Evolutionary conservation across 306 rosid species (phyloP).

Genomic region (Casuarina cunninghamiana): DNA sequence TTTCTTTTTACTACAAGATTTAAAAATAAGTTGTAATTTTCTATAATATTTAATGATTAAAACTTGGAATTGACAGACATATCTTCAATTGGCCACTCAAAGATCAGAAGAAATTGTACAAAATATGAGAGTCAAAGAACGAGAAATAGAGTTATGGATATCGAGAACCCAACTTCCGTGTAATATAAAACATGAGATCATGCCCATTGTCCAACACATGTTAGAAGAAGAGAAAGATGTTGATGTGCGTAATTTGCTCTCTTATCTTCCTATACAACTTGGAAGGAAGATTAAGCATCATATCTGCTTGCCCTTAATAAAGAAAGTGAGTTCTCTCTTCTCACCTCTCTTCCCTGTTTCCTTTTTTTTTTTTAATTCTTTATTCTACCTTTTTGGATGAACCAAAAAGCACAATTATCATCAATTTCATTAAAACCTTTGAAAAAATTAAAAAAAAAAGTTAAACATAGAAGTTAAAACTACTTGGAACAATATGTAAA

Average conservation of each 20-base stretch:
- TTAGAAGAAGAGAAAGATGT: background rate
- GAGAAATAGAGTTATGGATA: background rate
- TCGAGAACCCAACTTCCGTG: background rate
- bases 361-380: too few relatives aligned
- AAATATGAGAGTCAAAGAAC: background rate
- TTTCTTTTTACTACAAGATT: too few relatives aligned
- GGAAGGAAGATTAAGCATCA: constrained; percentile 82
- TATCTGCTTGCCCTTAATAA: constrained; percentile 81
- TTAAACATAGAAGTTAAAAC: too few relatives aligned
- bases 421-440: too few relatives aligned
- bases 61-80: background rate
- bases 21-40: too few relatives aligned
- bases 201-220: background rate
- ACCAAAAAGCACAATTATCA: too few relatives aligned
- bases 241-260: background rate
- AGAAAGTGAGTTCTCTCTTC: constrained; percentile 52
- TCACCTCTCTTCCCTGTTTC: background rate
- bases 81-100: background rate
- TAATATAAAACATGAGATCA: background rate
- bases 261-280: constrained; percentile 19
- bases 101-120: background rate
- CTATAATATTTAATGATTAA: too few relatives aligned
- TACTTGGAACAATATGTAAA: too few relatives aligned
- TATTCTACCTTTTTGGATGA: too few relatives aligned
- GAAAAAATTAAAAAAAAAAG: too few relatives aligned